Evolutionary conservation across 768 basidiomycete genomes (phyloP).

Genomic region (Xanthoconium purpureum): DNA sequence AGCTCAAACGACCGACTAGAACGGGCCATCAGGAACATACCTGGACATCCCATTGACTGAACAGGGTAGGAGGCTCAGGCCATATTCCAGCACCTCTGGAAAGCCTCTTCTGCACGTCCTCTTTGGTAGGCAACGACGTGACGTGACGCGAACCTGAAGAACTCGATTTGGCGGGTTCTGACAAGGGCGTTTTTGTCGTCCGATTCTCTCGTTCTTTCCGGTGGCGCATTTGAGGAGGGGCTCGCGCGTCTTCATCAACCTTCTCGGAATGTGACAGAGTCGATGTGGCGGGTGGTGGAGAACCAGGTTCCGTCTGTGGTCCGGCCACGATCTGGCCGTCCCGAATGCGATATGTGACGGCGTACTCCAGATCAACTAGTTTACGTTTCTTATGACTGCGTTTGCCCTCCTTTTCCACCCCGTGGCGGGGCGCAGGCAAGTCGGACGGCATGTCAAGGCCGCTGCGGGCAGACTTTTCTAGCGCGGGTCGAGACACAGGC

Average conservation of each 20-base stretch:
- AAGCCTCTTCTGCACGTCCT: not conserved
- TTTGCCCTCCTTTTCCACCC: not conserved
- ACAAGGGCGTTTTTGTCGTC: not conserved
- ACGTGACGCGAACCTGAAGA: not conserved
- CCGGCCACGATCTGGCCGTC: constrained; percentile 14
- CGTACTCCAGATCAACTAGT: not conserved
- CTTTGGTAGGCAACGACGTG: constrained; percentile 1
- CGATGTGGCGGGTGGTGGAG: not conserved
- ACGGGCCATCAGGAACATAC: constrained; percentile 1
- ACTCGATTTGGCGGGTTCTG: not conserved
- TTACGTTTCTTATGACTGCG: not conserved
- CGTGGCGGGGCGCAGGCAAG: not conserved
- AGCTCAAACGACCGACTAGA: not conserved
- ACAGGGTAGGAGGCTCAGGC: constrained; percentile 11
- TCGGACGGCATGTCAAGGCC: not conserved
- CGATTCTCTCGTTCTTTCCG: not conserved
- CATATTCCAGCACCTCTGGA: not conserved
- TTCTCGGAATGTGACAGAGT: not conserved
- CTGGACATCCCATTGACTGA: constrained; percentile 25
- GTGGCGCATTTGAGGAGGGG: not conserved
- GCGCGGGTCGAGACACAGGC: not conserved
- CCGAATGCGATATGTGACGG: constrained; percentile 11
- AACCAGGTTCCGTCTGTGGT: not conserved
- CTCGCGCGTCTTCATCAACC: not conserved
- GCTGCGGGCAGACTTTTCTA: not conserved